Evolutionary conservation across 495 filamentous ascomycete species (phyloP), one percentile per base, ranked within the genome.

Genomic region (Aspergillus sclerotioniger): DNA sequence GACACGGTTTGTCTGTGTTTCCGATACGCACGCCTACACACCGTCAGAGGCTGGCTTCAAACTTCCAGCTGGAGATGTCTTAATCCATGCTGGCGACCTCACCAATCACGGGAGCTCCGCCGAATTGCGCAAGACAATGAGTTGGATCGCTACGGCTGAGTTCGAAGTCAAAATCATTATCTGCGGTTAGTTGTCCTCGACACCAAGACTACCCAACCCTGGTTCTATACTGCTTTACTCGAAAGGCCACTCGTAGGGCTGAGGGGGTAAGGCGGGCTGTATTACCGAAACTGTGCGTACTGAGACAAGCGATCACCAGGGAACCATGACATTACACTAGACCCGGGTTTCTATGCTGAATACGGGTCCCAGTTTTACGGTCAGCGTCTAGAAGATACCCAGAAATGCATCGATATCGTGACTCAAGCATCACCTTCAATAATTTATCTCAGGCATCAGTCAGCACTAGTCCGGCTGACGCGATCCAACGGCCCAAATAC

Each of bases 291-390:
- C 3, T 13, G 6, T 31, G 16, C 31, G 13, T 50, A 32, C 51
- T 54, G 29, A 25, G 35, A 9, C 41, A 49, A 41, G 32, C 6
- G 32, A 29, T 43, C 33, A 28, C 47, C 58, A 90, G 88, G 89
- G 21, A 94, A 93, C 65, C 90, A 94, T 65, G 90, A 94, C 62
- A 76, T 92, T 49, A 89, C 87, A 0, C 75, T 94, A 5, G 89
- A 92, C 66, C 55, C 64, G 17, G 62, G 68, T 0, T 89, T 91
- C 71, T 88, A 88, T 62, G 60, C 73, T 2, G 65, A 84, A 31
- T 71, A 87, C 58, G 82, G 84, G 4, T 57, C 69, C 0, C 76
- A 74, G 46, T 86, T 87, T 62, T 85, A 88, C 62, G 82, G 83
- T 58, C 73, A 85, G 47, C 62, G 71, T n/a, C 78, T 78, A 15